Percentiles rank a stretch among this genome's conserved stretches.
These are phyloP conservation scores for Miscanthus lutarioriparius DNA, from an alignment of 176 grass and related monocot species.

Conservation along the genomic window DNA sequence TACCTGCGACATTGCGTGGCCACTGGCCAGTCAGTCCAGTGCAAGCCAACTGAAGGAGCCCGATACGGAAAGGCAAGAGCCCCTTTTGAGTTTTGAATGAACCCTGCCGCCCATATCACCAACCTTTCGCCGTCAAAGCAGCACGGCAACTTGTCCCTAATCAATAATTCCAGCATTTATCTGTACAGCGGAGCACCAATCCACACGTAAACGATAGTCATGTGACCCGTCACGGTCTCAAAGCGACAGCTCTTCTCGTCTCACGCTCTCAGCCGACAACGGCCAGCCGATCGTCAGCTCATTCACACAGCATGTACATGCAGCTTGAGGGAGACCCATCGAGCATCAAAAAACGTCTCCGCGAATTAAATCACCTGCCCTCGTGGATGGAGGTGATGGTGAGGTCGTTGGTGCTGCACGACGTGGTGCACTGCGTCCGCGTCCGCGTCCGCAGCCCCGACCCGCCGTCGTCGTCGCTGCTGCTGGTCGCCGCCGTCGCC, in stretches of 20 bases:
- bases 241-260: neutral
- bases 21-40: no score
- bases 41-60: neutral
- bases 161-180: neutral
- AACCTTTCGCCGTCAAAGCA: constrained; percentile 6
- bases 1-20: no score
- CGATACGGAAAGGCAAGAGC: neutral
- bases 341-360: neutral
- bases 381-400: constrained; percentile 42
- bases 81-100: neutral
- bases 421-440: neutral
- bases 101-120: neutral
- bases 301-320: neutral
- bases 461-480: neutral
- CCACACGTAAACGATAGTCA: neutral
- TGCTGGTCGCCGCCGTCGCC: neutral
- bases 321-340: neutral
- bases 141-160: neutral
- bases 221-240: neutral
- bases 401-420: constrained; percentile 53
- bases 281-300: neutral
- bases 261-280: neutral
- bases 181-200: constrained; percentile 5
- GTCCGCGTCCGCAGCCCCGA: neutral
- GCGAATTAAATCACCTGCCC: neutral